Conservation (phyloP, 139 green algal species). For the Chlamydomonas incerta region DNA sequence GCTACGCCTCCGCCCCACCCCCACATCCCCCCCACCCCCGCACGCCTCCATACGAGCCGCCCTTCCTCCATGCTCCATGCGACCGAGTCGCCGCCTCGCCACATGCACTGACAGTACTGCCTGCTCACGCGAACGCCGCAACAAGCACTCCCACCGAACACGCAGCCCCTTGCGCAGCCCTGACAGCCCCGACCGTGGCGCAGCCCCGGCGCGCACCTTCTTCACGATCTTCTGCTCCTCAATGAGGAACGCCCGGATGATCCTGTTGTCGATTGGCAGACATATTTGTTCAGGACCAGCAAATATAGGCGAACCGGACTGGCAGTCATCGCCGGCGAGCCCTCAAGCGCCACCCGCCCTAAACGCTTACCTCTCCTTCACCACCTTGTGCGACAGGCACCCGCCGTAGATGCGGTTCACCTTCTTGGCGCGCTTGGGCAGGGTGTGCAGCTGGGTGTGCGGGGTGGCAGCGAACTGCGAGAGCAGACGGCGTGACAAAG, state of each 20-base stretch:
- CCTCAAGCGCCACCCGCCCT: too few species aligned
- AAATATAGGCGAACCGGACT: too few species aligned
- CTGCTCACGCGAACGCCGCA: too few species aligned
- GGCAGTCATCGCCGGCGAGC: too few species aligned
- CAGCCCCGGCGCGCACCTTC: conserved; percentile 80
- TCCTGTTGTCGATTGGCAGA: conserved; percentile 76
- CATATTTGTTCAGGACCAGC: too few species aligned
- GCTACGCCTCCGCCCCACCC: too few species aligned
- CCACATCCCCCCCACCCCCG: too few species aligned
- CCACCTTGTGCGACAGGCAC: conserved; percentile 85
- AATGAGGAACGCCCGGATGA: conserved; percentile 96
- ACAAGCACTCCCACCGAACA: too few species aligned
- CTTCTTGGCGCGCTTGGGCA: conserved; percentile 92
- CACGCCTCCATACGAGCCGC: too few species aligned
- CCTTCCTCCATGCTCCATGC: too few species aligned
- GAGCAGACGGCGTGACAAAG: not conserved
- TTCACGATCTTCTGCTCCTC: conserved; percentile 99
- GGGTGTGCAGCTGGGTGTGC: conserved; percentile 47
- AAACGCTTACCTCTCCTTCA: conserved; percentile 81
- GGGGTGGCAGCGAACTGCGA: conserved; percentile 19
- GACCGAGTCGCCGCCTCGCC: too few species aligned
- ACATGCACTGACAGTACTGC: too few species aligned
- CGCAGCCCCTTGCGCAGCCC: not conserved
- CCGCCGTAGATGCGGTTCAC: conserved; percentile 96
- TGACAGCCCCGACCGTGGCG: not conserved